Conservation (phyloP, 768 basidiomycete species). For the Floccularia luteovirens region DNA sequence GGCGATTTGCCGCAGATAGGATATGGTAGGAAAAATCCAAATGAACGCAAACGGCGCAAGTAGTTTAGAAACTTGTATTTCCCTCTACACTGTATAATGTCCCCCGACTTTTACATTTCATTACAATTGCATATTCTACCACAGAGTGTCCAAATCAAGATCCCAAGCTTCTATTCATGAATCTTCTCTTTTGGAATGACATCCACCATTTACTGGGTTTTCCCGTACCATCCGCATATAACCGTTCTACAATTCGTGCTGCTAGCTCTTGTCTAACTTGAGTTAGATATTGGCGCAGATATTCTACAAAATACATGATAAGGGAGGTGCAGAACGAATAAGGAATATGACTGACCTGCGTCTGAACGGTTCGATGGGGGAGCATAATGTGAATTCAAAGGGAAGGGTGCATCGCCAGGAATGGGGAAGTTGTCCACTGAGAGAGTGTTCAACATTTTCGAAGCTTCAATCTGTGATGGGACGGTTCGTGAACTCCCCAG, state of each 20-base stretch:
- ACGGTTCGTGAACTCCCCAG: constrained; percentile 65
- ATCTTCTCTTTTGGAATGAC: constrained; percentile 96
- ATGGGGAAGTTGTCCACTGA: constrained; percentile 91
- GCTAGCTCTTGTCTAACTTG: constrained; percentile 94
- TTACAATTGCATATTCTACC: constrained; percentile 16
- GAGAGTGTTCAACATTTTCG: constrained; percentile 83
- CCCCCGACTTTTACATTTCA: no score
- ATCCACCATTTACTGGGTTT: constrained; percentile 99
- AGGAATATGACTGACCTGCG: constrained; percentile 45
- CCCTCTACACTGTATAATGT: constrained; percentile 5
- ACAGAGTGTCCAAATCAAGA: constrained; percentile 28
- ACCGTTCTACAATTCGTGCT: constrained; percentile 72
- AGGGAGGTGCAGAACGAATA: constrained; percentile 6
- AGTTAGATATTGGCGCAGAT: constrained; percentile 82
- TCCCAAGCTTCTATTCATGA: constrained; percentile 88
- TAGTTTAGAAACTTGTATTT: constrained; percentile 12
- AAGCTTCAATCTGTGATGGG: constrained; percentile 76
- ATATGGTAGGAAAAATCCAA: constrained; percentile 84
- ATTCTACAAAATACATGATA: constrained; percentile 42
- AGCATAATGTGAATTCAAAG: constrained; percentile 88
- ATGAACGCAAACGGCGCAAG: constrained; percentile 61
- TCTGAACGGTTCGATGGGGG: constrained; percentile 70
- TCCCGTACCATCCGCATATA: constrained; percentile 90
- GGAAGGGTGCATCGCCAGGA: constrained; percentile 94
- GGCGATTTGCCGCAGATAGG: constrained; percentile 80